phyloP scores from a whole-genome alignment of 257 asterid species.

The Solanum pinnatisectum region DNA sequence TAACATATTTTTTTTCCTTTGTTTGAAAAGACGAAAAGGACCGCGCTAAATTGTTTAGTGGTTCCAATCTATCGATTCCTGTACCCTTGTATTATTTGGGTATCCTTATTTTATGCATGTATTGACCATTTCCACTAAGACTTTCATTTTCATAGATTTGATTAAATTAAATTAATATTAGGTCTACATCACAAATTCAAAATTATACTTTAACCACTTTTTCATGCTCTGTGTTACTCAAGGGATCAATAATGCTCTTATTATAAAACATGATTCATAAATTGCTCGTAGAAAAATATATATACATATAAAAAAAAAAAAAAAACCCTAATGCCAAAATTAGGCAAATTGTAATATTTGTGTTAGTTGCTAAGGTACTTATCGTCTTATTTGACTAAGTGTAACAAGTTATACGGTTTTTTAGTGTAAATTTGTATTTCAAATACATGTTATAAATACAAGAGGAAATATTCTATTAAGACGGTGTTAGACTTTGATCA shows the following conservation, averaged over 20 bases:
- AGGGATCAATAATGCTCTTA: neutral
- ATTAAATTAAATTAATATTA: neutral
- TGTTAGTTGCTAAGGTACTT: neutral
- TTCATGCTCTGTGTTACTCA: neutral
- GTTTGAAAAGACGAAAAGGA: neutral
- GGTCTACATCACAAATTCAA: neutral
- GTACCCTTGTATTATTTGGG: neutral
- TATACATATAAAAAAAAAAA: neutral
- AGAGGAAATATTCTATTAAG: neutral
- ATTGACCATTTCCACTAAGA: neutral
- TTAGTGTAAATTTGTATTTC: neutral
- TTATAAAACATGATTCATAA: neutral
- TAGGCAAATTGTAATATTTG: neutral
- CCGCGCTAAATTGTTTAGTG: neutral
- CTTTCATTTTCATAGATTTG: neutral
- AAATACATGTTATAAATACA: neutral
- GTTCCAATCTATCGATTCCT: neutral
- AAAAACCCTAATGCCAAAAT: neutral
- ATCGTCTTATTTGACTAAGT: neutral
- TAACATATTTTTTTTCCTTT: neutral
- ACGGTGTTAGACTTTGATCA: neutral
- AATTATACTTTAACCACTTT: neutral
- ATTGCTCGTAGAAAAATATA: neutral
- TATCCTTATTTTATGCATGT: neutral
- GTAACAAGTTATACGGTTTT: neutral